A percentile compares a stretch with the other conserved stretches of the same genome.
Evolutionary conservation across 805 yeast species (phyloP).

Genomic region (Nakazawaea populi): DNA sequence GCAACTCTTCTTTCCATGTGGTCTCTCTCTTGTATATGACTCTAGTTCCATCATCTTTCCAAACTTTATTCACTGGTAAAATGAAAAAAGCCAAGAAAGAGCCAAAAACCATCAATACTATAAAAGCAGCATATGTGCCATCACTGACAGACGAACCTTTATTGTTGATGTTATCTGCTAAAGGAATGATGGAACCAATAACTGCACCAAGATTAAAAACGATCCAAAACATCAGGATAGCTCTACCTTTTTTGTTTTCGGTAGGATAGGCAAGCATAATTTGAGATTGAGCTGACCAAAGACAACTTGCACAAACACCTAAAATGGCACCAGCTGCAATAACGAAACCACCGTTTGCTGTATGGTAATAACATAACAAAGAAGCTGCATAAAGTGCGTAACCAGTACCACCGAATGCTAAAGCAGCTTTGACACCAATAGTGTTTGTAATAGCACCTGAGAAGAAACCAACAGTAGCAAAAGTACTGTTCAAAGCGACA

Average conservation of each 20-base stretch:
- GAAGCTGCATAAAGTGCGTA: slow-evolving; percentile 50
- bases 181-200: slow-evolving; percentile 53
- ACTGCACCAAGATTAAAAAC: slow-evolving; percentile 60
- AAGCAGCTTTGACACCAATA: slow-evolving; percentile 38
- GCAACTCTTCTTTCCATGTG: slow-evolving; percentile 37
- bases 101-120: slow-evolving; percentile 46
- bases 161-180: slow-evolving; percentile 42
- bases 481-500: slow-evolving; percentile 48
- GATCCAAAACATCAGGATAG: slow-evolving; percentile 52
- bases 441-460: slow-evolving; percentile 49
- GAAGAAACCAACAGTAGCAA: slow-evolving; percentile 53
- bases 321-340: slow-evolving; percentile 52
- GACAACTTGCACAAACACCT: slow-evolving; percentile 47
- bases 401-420: slow-evolving; percentile 49
- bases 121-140: slow-evolving; percentile 50
- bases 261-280: slow-evolving; percentile 53
- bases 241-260: slow-evolving; percentile 46
- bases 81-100: slow-evolving; percentile 35
- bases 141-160: slow-evolving; percentile 31
- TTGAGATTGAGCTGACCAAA: slow-evolving; percentile 58
- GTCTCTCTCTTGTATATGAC: slow-evolving; percentile 42
- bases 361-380: slow-evolving; percentile 41
- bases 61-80: slow-evolving; percentile 45
- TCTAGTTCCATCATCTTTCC: slow-evolving; percentile 42
- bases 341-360: slow-evolving; percentile 42